A percentile compares a stretch with the other conserved stretches of the same genome.
phyloP scores from a whole-genome alignment of 345 rosid genomes.

The Gossypium sturtianum region DNA sequence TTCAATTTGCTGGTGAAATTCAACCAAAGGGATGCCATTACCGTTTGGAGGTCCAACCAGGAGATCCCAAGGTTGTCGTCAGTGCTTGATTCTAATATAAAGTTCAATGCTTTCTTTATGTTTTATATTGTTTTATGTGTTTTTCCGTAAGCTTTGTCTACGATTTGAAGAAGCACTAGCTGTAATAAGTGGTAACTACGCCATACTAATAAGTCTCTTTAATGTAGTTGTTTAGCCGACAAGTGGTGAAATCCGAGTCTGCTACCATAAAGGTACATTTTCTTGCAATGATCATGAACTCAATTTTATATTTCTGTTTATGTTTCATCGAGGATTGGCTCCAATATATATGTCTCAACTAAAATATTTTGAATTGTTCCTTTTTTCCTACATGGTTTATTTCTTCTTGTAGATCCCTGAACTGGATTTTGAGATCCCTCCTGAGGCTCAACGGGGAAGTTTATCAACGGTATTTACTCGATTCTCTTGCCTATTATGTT shows the following conservation, averaged over 20 bases:
- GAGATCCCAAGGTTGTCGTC: constrained; percentile 53
- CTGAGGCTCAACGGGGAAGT: constrained; percentile 92
- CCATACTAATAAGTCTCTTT: constrained; percentile 3
- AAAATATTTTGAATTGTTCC: neutral
- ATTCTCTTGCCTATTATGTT: neutral
- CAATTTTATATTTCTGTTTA: neutral
- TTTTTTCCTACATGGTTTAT: neutral
- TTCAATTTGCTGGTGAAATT: constrained; percentile 94
- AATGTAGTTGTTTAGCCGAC: constrained; percentile 67
- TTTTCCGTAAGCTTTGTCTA: neutral
- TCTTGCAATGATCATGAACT: neutral
- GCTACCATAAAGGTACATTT: constrained; percentile 74
- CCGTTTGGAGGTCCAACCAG: constrained; percentile 46
- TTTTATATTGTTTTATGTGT: neutral
- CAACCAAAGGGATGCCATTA: constrained; percentile 72
- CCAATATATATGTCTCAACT: neutral
- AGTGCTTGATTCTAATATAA: neutral
- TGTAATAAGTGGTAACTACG: neutral
- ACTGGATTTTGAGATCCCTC: constrained; percentile 90
- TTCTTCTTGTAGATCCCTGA: constrained; percentile 65
- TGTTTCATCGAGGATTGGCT: neutral
- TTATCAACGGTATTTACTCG: constrained; percentile 64
- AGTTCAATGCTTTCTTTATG: neutral
- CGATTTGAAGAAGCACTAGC: neutral
- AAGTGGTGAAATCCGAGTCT: constrained; percentile 90